A percentile compares a stretch with the other conserved stretches of the same genome.
phyloP scores from a whole-genome alignment of 805 yeast species.

The Nakazawaea molendinolei region DNA sequence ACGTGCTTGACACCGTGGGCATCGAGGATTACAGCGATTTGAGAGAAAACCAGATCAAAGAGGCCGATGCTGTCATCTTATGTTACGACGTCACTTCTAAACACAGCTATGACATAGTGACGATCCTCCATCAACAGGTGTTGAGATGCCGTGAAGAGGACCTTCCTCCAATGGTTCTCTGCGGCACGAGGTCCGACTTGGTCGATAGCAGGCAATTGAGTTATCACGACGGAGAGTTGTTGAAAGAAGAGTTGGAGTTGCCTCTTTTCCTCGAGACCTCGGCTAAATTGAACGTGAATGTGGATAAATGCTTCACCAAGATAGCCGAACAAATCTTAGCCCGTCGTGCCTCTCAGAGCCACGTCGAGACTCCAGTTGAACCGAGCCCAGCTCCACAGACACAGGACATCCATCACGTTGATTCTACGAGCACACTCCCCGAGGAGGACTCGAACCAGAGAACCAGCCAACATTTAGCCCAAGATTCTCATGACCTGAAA shows the following conservation, averaged over 20 bases:
- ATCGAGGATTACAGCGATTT: constrained; percentile 43
- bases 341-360: too few species aligned
- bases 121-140: constrained; percentile 51
- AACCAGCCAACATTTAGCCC: too few species aligned
- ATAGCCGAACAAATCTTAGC: constrained; percentile 16
- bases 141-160: constrained; percentile 61
- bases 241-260: constrained; percentile 19
- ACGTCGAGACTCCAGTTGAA: too few species aligned
- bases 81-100: constrained; percentile 45
- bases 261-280: constrained; percentile 62
- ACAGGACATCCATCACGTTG: too few species aligned
- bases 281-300: constrained; percentile 70
- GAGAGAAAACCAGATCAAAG: constrained; percentile 13
- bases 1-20: constrained; percentile 83
- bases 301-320: constrained; percentile 65
- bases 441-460: too few species aligned
- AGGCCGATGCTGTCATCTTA: constrained; percentile 43
- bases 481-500: too few species aligned
- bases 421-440: too few species aligned
- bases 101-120: constrained; percentile 33
- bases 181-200: constrained; percentile 74
- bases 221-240: constrained; percentile 42
- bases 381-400: too few species aligned
- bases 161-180: constrained; percentile 37
- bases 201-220: constrained; percentile 72